Evolutionary conservation across 192 early-diverging fungal genomes (phyloP).

Genomic region (Mortierella alpina): DNA sequence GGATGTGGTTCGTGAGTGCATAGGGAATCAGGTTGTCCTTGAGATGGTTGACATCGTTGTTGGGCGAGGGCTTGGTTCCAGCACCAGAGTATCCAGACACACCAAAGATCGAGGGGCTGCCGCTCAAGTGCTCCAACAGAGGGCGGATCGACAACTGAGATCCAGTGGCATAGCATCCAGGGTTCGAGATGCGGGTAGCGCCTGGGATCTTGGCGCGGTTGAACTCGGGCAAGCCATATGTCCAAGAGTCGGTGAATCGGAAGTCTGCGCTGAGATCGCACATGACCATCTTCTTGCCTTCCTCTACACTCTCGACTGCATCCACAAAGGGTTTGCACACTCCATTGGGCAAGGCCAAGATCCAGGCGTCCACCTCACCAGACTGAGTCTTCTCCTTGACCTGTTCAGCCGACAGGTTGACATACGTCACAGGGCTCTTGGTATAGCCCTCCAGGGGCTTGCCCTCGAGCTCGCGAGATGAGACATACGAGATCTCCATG

Average conservation of each 20-base stretch:
- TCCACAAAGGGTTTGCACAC: slow-evolving; percentile 94
- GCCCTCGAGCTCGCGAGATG: slow-evolving; percentile 94
- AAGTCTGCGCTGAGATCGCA: slow-evolving; percentile 95
- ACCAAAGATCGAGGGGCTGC: slow-evolving; percentile 87
- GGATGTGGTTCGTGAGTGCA: slow-evolving; percentile 93
- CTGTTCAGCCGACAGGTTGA: slow-evolving; percentile 82
- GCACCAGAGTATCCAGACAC: slow-evolving; percentile 99
- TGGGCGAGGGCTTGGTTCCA: slow-evolving; percentile 95
- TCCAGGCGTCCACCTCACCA: slow-evolving; percentile 92
- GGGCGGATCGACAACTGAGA: slow-evolving; percentile 92
- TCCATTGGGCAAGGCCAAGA: slow-evolving; percentile 96
- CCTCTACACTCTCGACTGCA: slow-evolving; percentile 71
- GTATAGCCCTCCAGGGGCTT: slow-evolving; percentile 84
- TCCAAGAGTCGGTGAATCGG: slow-evolving; percentile 89
- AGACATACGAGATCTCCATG: slow-evolving; percentile 88
- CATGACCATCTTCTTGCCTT: slow-evolving; percentile 71
- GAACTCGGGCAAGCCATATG: slow-evolving; percentile 90
- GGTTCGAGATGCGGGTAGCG: slow-evolving; percentile 88
- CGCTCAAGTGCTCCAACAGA: slow-evolving; percentile 73
- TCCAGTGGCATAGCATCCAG: slow-evolving; percentile 99
- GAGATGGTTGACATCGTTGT: slow-evolving; percentile 92
- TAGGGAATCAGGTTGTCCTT: slow-evolving; percentile 94
- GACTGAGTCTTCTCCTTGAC: slow-evolving; percentile 65
- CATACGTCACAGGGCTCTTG: slow-evolving; percentile 76
- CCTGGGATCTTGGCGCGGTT: slow-evolving; percentile 72